A percentile compares a stretch with the other conserved stretches of the same genome.
These are phyloP conservation scores for Spathaspora hagerdaliae DNA, from an alignment of 805 yeast species.

Conservation along the genomic window DNA sequence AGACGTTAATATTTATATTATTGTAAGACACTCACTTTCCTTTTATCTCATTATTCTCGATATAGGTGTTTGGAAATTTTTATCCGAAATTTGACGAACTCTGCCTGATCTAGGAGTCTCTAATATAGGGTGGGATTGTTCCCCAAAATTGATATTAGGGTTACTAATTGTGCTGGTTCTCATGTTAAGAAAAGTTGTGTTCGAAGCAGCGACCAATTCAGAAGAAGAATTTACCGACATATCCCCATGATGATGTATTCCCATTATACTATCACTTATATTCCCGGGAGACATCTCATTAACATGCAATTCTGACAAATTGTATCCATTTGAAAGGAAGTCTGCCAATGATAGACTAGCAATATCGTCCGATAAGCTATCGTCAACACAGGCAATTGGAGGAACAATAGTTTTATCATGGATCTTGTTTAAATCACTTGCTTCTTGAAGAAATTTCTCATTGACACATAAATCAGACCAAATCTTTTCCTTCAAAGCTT, in stretches of 20 bases:
- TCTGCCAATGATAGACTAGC: constrained; percentile 24
- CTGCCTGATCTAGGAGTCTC: constrained; percentile 40
- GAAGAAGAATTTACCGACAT: constrained; percentile 29
- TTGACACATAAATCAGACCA: constrained; percentile 35
- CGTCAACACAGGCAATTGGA: constrained; percentile 16
- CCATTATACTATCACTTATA: background rate
- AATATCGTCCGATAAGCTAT: background rate
- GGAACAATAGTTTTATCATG: constrained; percentile 30
- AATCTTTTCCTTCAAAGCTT: constrained; percentile 22
- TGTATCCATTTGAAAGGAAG: constrained; percentile 31
- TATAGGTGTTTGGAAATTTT: constrained; percentile 39
- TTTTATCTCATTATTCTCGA: constrained; percentile 30
- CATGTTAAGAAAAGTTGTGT: constrained; percentile 15
- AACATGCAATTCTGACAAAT: constrained; percentile 10
- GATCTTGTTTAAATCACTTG: constrained; percentile 7
- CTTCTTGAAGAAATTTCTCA: constrained; percentile 20
- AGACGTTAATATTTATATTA: constrained; percentile 2
- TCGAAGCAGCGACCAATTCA: constrained; percentile 20
- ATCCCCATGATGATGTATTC: constrained; percentile 26
- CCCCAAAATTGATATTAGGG: constrained; percentile 11
- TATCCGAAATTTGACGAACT: constrained; percentile 37
- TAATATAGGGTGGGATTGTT: constrained; percentile 10
- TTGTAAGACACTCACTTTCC: constrained; percentile 2
- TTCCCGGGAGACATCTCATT: constrained; percentile 4
- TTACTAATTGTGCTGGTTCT: constrained; percentile 8